phyloP scores from a whole-genome alignment of 1,284 basidiomycete species.

The Leccinum huronense region DNA sequence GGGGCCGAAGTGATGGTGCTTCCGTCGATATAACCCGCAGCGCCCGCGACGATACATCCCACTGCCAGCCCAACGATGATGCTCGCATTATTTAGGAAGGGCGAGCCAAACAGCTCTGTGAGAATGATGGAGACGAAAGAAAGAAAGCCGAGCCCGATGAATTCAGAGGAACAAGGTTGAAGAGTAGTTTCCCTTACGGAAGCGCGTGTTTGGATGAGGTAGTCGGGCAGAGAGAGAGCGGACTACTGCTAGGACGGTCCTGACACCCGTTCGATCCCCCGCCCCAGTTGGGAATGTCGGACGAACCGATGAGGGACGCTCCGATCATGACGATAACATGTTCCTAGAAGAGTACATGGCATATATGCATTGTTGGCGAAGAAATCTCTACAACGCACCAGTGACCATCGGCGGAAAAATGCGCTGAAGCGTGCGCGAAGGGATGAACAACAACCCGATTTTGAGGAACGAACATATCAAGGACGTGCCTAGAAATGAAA shows the following conservation, averaged over 20 bases:
- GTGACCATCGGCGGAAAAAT: slow-evolving; percentile 84
- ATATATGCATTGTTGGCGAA: not conserved
- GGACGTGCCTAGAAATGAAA: slow-evolving; percentile 55
- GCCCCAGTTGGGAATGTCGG: slow-evolving; percentile 80
- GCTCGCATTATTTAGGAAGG: slow-evolving; percentile 78
- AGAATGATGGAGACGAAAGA: slow-evolving; percentile 77
- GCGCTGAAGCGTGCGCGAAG: slow-evolving; percentile 58
- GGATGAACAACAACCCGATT: slow-evolving; percentile 75
- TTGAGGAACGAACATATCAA: slow-evolving; percentile 80
- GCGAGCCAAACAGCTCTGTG: slow-evolving; percentile 76
- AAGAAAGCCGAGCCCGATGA: slow-evolving; percentile 84
- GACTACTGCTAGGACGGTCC: slow-evolving; percentile 55
- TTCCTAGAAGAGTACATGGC: slow-evolving; percentile 41
- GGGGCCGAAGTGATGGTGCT: slow-evolving; percentile 64
- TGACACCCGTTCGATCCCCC: slow-evolving; percentile 75
- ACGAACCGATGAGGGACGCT: slow-evolving; percentile 68
- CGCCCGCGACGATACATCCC: slow-evolving; percentile 77
- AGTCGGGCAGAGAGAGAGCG: slow-evolving; percentile 69
- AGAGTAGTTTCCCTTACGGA: slow-evolving; percentile 28
- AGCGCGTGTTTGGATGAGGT: slow-evolving; percentile 59
- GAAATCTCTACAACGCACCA: slow-evolving; percentile 38
- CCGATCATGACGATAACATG: slow-evolving; percentile 76
- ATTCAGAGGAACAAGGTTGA: slow-evolving; percentile 59
- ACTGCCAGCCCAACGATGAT: slow-evolving; percentile 74
- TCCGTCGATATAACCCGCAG: slow-evolving; percentile 69